Percentiles rank a stretch among this genome's conserved stretches.
Evolutionary conservation across 2,329 filamentous ascomycete genomes (phyloP).

Genomic region (Nothopassalora personata): DNA sequence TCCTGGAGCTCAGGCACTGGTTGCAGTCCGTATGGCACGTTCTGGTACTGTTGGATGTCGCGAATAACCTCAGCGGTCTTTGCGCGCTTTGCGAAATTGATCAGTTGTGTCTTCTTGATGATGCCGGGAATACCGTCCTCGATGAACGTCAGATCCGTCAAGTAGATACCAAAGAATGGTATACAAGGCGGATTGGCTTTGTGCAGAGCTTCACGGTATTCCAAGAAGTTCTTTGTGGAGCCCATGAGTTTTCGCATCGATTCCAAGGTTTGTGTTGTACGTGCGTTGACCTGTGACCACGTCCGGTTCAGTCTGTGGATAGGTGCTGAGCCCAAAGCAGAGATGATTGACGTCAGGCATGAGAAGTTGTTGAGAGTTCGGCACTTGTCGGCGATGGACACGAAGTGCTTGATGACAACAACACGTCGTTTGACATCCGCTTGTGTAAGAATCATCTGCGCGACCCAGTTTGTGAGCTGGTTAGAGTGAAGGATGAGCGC

Average conservation of each 20-base stretch:
- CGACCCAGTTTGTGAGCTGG: conserved; percentile 98
- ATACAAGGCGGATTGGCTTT: conserved; percentile 94
- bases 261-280: conserved; percentile 74
- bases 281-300: conserved; percentile 87
- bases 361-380: conserved; percentile 93
- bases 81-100: conserved; percentile 97
- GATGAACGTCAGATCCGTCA: conserved; percentile 97
- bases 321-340: conserved; percentile 85
- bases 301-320: conserved; percentile 91
- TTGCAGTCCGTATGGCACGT: conserved; percentile 89
- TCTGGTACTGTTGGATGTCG: conserved; percentile 98
- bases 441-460: conserved; percentile 96
- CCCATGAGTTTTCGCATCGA: conserved; percentile 92
- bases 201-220: conserved; percentile 90
- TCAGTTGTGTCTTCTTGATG: conserved; percentile 91
- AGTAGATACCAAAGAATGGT: conserved; percentile 97
- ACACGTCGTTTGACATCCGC: conserved; percentile 92
- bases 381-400: conserved; percentile 95
- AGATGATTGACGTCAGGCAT: conserved; percentile 94
- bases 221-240: conserved; percentile 95
- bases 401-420: conserved; percentile 97
- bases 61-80: conserved; percentile 98
- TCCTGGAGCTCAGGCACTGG: conserved; percentile 89
- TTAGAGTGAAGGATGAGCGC: conserved; percentile 96
- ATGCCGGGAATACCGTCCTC: conserved; percentile 96